These are phyloP conservation scores for Epichloe uncinata DNA, from an alignment of 2,329 filamentous ascomycete species.

Conservation along the genomic window DNA sequence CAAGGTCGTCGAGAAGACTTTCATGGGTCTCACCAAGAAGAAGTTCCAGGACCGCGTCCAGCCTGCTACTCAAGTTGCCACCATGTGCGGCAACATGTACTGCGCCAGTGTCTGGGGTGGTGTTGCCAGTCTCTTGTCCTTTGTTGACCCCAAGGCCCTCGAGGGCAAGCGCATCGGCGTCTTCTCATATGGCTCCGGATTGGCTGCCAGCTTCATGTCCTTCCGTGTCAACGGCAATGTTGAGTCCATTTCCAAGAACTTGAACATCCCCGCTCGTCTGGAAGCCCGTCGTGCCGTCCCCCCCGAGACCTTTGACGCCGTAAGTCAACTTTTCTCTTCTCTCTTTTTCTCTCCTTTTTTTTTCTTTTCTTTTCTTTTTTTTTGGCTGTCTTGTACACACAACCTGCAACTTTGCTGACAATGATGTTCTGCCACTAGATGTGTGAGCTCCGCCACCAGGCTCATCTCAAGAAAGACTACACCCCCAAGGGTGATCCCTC, in stretches of 20 bases:
- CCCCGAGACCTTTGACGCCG: conserved; percentile 64
- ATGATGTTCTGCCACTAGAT: conserved; percentile 35
- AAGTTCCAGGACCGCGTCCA: conserved; percentile 65
- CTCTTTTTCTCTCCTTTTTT: no score
- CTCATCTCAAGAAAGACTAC: conserved; percentile 71
- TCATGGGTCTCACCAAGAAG: conserved; percentile 76
- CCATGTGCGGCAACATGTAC: conserved; percentile 60
- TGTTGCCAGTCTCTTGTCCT: conserved; percentile 54
- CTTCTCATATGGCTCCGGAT: conserved; percentile 69
- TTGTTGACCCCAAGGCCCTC: conserved; percentile 48
- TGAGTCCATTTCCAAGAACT: conserved; percentile 49
- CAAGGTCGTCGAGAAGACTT: conserved; percentile 76
- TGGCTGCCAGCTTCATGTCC: conserved; percentile 59
- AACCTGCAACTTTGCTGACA: conserved; percentile 4
- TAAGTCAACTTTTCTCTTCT: conserved; percentile 18
- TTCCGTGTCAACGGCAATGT: conserved; percentile 62
- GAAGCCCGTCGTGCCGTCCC: conserved; percentile 52
- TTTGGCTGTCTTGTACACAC: not conserved
- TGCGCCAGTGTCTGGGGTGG: conserved; percentile 64
- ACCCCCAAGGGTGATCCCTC: conserved; percentile 54
- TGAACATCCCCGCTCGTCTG: conserved; percentile 58
- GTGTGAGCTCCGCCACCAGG: conserved; percentile 70
- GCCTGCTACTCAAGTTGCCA: conserved; percentile 62
- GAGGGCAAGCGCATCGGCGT: conserved; percentile 61
- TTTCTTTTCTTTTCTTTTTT: not conserved